phyloP scores from a whole-genome alignment of 75 land plant genomes.

The Adiantum capillusveneris region DNA sequence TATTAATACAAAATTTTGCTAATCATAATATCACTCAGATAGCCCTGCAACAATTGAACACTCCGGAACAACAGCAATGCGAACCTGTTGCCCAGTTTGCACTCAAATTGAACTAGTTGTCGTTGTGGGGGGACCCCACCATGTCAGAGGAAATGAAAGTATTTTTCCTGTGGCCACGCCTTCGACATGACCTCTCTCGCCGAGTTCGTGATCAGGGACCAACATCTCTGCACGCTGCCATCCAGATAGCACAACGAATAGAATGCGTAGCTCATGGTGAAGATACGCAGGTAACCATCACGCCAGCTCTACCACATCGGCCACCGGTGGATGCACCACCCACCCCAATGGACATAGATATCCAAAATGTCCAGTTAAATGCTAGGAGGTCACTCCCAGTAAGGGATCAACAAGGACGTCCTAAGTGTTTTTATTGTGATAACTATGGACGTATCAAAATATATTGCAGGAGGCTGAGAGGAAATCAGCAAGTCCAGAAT shows the following conservation, averaged over 20 bases:
- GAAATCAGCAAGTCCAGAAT: background rate
- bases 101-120: background rate
- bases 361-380: background rate
- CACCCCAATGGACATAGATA: background rate
- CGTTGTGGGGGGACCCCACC: background rate
- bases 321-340: background rate
- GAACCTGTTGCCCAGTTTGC: constrained; percentile 3
- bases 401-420: background rate
- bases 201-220: background rate
- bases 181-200: background rate
- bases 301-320: background rate
- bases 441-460: background rate
- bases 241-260: background rate
- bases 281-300: background rate
- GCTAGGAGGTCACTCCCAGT: background rate
- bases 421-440: constrained; percentile 2
- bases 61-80: background rate
- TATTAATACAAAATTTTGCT: background rate
- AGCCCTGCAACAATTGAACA: background rate
- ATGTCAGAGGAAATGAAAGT: background rate
- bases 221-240: background rate
- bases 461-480: background rate
- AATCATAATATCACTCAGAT: background rate
- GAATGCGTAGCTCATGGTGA: background rate
- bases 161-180: background rate